These are phyloP conservation scores for Jaminaea rosea DNA, from an alignment of 1,284 basidiomycete species.

Conservation along the genomic window DNA sequence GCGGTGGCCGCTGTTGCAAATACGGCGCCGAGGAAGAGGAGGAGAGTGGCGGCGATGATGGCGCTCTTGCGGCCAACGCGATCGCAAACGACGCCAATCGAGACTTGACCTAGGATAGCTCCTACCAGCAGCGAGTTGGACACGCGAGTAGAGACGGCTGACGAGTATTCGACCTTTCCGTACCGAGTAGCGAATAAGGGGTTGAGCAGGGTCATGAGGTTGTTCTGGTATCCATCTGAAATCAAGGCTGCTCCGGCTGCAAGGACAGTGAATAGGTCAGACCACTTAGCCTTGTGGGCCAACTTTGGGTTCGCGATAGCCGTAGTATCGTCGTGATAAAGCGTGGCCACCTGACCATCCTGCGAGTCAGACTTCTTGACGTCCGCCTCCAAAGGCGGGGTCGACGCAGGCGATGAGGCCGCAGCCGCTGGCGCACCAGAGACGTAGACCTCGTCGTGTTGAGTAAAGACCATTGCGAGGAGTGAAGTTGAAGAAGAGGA, in stretches of 20 bases:
- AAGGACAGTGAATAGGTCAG: constrained; percentile 6
- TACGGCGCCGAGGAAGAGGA: constrained; percentile 64
- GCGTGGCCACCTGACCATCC: no score
- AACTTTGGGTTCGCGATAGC: not conserved
- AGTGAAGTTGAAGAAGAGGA: no score
- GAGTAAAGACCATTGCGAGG: no score
- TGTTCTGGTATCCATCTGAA: constrained; percentile 62
- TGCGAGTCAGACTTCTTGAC: no score
- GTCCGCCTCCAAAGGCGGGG: no score
- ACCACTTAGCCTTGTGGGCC: not conserved
- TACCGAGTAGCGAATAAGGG: constrained; percentile 34
- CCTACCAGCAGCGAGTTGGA: constrained; percentile 67
- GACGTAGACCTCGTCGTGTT: no score
- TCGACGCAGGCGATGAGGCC: no score
- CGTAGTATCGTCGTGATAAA: no score
- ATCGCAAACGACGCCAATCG: constrained; percentile 63
- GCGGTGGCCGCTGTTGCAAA: constrained; percentile 65
- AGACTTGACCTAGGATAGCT: constrained; percentile 58
- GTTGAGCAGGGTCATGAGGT: constrained; percentile 25
- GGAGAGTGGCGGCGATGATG: constrained; percentile 57
- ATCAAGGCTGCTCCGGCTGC: constrained; percentile 4
- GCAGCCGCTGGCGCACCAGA: no score
- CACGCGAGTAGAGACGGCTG: constrained; percentile 60
- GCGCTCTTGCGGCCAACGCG: constrained; percentile 52
- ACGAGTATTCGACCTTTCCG: constrained; percentile 54